Conservation (phyloP, 2,329 filamentous ascomycete genomes). For the Lecanicillium sp. region DNA sequence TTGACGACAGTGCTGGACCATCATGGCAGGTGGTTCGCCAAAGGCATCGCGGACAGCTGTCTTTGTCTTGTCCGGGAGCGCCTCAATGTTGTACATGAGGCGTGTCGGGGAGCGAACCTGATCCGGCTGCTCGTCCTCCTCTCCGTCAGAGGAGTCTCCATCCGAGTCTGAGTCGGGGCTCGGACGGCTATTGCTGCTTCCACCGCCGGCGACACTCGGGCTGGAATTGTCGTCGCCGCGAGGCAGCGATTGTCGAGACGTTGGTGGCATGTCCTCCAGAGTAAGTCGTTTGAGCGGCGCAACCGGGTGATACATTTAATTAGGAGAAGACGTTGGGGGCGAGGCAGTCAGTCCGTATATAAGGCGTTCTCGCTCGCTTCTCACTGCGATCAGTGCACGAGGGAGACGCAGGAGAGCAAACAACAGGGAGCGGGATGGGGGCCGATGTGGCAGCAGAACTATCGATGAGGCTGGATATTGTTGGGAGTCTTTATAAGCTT, state of each 20-base stretch:
- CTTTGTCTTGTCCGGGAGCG: slow-evolving; percentile 32
- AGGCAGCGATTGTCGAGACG: slow-evolving; percentile 2
- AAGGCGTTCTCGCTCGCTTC: no score
- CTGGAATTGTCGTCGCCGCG: neutral
- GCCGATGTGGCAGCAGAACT: neutral
- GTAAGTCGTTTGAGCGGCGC: neutral
- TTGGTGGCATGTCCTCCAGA: slow-evolving; percentile 10
- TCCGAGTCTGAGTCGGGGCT: slow-evolving; percentile 24
- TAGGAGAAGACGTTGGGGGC: no score
- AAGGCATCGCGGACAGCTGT: slow-evolving; percentile 39
- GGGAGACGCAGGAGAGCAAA: neutral
- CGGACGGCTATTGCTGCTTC: no score
- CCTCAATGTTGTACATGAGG: slow-evolving; percentile 36
- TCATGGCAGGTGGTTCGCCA: slow-evolving; percentile 42
- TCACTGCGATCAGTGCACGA: no score
- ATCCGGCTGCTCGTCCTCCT: slow-evolving; percentile 25
- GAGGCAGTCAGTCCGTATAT: no score
- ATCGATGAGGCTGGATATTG: neutral
- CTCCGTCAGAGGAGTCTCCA: slow-evolving; percentile 24
- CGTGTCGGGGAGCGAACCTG: slow-evolving; percentile 33
- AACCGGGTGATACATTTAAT: slow-evolving; percentile 1
- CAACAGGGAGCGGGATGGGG: slow-evolving; percentile 1
- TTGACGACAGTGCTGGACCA: slow-evolving; percentile 43
- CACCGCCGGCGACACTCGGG: neutral
- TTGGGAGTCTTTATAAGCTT: neutral